Base-by-base conservation (phyloP, 768 basidiomycete genomes). In the Tricholoma sp. region DNA sequence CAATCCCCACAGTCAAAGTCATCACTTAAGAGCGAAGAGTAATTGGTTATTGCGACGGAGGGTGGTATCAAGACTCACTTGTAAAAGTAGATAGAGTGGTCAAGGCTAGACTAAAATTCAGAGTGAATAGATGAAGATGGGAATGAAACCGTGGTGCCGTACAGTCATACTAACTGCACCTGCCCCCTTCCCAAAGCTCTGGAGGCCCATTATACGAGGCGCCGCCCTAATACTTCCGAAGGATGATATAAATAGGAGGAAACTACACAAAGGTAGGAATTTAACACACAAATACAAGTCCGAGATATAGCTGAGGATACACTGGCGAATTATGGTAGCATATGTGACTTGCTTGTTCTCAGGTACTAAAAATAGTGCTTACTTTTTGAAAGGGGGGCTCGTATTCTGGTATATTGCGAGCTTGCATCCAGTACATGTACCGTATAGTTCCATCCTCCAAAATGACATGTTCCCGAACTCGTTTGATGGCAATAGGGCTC, bases 81-180 rank as follows among this genome's bases (percentile, higher is more conserved):
- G 63, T 91, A 93, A 69, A 85, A 93, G 75, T 81, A 88, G 57
- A 94, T 84, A 34, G 86, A 77, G 71, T 94, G 91, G 69, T 92
- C 89, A 39, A 92, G 70, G 2, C 85, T 84, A 16, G 87, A 87
- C 85, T 88, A 59, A 39, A 50, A 24, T 45, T 16, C 31, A 4
- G 50, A 24, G 31, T 52, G 56, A 56, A 59, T 43, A 8, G 50
- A 56, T 19, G 49, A 50, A 35, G 32, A 45, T 27, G 39, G 12
- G 10, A 43, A 37, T 11, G 21, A n/a, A 35, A 55, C 11, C 16
- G 16, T 49, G 2, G 14, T 52, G 45, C 72, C 84, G 66, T 65
- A 88, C 88, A 58, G 74, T 77, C 89, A 91, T 90, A 12, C 76
- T 74, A 27, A 82, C 60, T 7, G 72, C 71, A 29, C 81, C 71